These are phyloP conservation scores for Naumovozyma baii DNA, from an alignment of 805 yeast genomes.

Conservation along the genomic window DNA sequence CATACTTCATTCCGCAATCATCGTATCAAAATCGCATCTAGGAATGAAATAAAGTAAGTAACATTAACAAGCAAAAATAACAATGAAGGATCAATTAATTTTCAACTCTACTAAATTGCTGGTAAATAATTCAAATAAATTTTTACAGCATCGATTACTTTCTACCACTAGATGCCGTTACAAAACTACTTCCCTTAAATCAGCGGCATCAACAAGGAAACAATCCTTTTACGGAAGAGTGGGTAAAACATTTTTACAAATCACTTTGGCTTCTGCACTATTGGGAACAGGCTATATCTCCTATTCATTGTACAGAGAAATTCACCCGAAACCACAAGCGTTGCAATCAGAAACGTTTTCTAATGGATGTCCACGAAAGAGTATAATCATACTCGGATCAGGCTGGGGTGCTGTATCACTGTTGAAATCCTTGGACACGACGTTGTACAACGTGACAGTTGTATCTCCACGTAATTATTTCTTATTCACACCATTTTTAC, in stretches of 20 bases:
- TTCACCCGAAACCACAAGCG: constrained; percentile 48
- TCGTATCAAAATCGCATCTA: no score
- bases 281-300: constrained; percentile 49
- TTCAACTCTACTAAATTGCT: neutral
- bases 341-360: constrained; percentile 50
- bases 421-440: constrained; percentile 74
- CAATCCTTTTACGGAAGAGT: constrained; percentile 9
- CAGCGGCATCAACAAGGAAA: neutral
- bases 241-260: constrained; percentile 28
- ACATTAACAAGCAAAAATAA: no score
- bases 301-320: constrained; percentile 54
- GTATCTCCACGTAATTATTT: constrained; percentile 94
- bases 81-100: no score
- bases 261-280: constrained; percentile 35
- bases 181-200: neutral
- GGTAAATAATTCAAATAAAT: neutral
- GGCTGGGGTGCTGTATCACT: constrained; percentile 94
- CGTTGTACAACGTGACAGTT: constrained; percentile 78
- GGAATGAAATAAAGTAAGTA: no score
- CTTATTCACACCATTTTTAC: constrained; percentile 89
- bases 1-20: no score
- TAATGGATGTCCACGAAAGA: constrained; percentile 36
- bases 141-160: neutral
- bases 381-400: constrained; percentile 64
- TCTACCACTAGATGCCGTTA: neutral